phyloP scores from a whole-genome alignment of 352 stramenopile genomes.

The Phytophthora nicotianae region DNA sequence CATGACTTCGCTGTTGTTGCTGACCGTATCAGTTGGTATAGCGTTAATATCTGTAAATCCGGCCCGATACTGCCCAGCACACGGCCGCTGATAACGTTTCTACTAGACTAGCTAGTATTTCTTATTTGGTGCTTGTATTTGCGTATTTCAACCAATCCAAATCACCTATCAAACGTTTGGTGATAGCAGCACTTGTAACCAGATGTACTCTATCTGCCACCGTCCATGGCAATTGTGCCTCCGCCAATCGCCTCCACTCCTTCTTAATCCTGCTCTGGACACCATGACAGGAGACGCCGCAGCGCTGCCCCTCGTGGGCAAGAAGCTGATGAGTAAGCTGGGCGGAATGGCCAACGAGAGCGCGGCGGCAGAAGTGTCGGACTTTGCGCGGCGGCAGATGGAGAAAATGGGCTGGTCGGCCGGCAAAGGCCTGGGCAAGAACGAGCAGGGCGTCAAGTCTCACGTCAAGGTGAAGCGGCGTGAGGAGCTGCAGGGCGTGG shows the following conservation, averaged over 20 bases:
- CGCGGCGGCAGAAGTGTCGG: constrained; percentile 66
- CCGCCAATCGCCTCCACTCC: not conserved
- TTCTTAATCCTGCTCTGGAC: not conserved
- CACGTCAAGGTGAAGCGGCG: constrained; percentile 95
- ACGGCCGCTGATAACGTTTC: too few relatives aligned
- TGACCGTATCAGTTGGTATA: too few relatives aligned
- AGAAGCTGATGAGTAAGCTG: constrained; percentile 82
- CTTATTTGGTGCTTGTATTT: too few relatives aligned
- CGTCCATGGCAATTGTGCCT: not conserved
- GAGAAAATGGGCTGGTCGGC: constrained; percentile 96
- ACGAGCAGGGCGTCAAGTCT: constrained; percentile 92
- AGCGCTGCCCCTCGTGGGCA: constrained; percentile 74
- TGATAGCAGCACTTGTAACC: not conserved
- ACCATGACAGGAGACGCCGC: constrained; percentile 18
- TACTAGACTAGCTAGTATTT: too few relatives aligned
- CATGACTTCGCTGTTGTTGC: too few relatives aligned
- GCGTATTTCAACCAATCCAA: too few relatives aligned
- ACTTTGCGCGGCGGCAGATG: constrained; percentile 89
- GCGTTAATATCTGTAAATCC: too few relatives aligned
- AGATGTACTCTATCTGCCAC: not conserved
- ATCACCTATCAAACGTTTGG: not conserved
- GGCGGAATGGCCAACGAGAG: constrained; percentile 84
- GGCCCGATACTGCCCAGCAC: too few relatives aligned
- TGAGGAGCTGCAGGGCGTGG: constrained; percentile 93
- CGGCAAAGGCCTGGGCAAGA: constrained; percentile 96